Percentiles rank a stretch among this genome's conserved stretches.
These are phyloP conservation scores for Apophysomyces elegans DNA, from an alignment of 371 early-diverging fungal species.

Conservation along the genomic window DNA sequence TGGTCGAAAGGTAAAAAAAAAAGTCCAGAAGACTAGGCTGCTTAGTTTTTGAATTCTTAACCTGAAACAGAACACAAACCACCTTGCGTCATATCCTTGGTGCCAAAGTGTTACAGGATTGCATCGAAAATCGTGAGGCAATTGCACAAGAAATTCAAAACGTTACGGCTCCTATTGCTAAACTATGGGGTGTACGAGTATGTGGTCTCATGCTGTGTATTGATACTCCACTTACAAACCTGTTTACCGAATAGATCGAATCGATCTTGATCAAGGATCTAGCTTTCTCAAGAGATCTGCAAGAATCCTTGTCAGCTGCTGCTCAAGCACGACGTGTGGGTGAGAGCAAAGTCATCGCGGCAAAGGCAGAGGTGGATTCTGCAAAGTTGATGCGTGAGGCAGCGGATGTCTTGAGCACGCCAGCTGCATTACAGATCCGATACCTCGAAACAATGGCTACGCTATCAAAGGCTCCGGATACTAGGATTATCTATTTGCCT, in stretches of 20 bases:
- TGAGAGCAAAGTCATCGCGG: slow-evolving; percentile 89
- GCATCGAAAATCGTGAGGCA: slow-evolving; percentile 86
- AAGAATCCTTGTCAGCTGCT: slow-evolving; percentile 86
- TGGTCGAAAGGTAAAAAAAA: slow-evolving; percentile 69
- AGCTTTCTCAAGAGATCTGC: slow-evolving; percentile 74
- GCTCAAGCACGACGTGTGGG: slow-evolving; percentile 90
- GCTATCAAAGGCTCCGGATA: slow-evolving; percentile 63
- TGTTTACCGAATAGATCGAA: slow-evolving; percentile 52
- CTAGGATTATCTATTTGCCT: slow-evolving; percentile 71
- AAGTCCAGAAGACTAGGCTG: neutral
- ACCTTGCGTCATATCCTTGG: slow-evolving; percentile 77
- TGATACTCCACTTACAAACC: no score
- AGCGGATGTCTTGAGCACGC: slow-evolving; percentile 69
- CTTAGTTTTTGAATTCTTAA: neutral
- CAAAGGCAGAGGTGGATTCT: slow-evolving; percentile 89
- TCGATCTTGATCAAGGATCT: slow-evolving; percentile 90
- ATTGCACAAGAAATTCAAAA: slow-evolving; percentile 83
- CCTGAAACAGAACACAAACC: slow-evolving; percentile 62
- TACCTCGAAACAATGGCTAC: slow-evolving; percentile 85
- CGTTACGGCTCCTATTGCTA: slow-evolving; percentile 74
- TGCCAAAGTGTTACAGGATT: slow-evolving; percentile 66
- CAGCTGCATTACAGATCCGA: slow-evolving; percentile 87
- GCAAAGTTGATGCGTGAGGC: slow-evolving; percentile 95
- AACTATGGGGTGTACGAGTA: slow-evolving; percentile 79
- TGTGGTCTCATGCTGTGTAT: neutral